phyloP scores from a whole-genome alignment of 345 rosid genomes.

The Salix caprea region DNA sequence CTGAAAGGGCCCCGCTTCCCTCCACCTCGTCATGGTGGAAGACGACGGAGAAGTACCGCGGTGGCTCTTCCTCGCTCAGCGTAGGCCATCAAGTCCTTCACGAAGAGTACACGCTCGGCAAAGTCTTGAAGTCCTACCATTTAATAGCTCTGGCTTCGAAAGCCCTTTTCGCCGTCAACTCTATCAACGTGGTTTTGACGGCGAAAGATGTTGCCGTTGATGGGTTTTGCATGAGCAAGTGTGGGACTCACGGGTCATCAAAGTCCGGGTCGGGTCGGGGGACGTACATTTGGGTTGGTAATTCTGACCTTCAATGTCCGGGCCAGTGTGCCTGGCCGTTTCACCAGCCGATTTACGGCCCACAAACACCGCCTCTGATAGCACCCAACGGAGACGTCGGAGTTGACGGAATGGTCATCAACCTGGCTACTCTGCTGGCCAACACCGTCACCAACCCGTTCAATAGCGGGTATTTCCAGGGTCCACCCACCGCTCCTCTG shows the following conservation, averaged over 20 bases:
- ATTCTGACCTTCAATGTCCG: conserved; percentile 79
- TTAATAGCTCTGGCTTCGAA: conserved; percentile 55
- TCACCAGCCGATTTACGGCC: conserved; percentile 89
- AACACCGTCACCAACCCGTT: conserved; percentile 79
- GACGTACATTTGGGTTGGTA: conserved; percentile 80
- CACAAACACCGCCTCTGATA: conserved; percentile 71
- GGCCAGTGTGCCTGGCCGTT: conserved; percentile 99
- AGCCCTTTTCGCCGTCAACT: conserved; percentile 21
- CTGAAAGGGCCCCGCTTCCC: conserved; percentile 26
- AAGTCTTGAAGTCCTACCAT: conserved; percentile 42
- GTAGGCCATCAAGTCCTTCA: conserved; percentile 61
- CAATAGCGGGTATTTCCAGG: conserved; percentile 66
- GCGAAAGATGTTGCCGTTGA: conserved; percentile 77
- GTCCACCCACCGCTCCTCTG: conserved; percentile 61
- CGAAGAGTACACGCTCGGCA: conserved; percentile 59
- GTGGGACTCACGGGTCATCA: conserved; percentile 69
- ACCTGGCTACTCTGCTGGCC: conserved; percentile 68
- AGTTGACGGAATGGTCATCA: conserved; percentile 85
- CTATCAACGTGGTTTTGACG: conserved; percentile 66
- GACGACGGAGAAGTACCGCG: conserved; percentile 65
- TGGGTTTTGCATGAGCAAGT: conserved; percentile 67
- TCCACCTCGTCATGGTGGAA: conserved; percentile 79
- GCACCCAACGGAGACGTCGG: conserved; percentile 95
- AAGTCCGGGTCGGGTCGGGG: conserved; percentile 31
- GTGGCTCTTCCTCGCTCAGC: conserved; percentile 40